A percentile compares a stretch with the other conserved stretches of the same genome.
Evolutionary conservation across 1,284 basidiomycete species (phyloP).

Genomic region (Tilletia horrida): DNA sequence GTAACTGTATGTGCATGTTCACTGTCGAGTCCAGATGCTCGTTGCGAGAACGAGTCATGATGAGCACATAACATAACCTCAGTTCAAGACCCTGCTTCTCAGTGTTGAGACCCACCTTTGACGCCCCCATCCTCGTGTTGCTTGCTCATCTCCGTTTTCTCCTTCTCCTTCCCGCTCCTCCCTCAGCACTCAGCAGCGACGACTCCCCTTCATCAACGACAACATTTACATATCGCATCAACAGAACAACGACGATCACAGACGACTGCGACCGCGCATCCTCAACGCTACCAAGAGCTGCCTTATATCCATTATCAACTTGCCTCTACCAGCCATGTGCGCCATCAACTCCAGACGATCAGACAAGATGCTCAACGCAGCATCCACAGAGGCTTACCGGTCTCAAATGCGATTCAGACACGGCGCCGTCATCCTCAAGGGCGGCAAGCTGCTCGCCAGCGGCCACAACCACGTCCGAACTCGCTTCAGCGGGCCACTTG

Average conservation of each 20-base stretch:
- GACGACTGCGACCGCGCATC: background rate
- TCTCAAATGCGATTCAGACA: constrained; percentile 29
- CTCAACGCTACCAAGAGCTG: background rate
- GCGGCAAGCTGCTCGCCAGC: constrained; percentile 28
- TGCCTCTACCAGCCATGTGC: background rate
- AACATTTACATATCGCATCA: no score
- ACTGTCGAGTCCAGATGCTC: no score
- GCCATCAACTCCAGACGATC: constrained; percentile 19
- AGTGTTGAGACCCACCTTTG: no score
- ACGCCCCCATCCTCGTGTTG: background rate
- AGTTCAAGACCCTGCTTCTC: no score
- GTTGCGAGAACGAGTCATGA: no score
- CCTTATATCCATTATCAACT: background rate
- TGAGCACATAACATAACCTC: no score
- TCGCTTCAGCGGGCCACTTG: constrained; percentile 22
- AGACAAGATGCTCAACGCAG: constrained; percentile 31
- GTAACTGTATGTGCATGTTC: no score
- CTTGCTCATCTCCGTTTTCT: background rate
- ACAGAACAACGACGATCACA: background rate
- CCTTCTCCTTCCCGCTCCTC: background rate
- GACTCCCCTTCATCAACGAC: constrained; percentile 1
- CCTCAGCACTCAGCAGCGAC: no score
- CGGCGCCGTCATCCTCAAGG: constrained; percentile 30
- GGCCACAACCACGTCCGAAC: constrained; percentile 32
- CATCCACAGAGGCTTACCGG: constrained; percentile 29